Base-by-base conservation (phyloP, 2,329 filamentous ascomycete genomes). In the Aspergillus vadensis region DNA sequence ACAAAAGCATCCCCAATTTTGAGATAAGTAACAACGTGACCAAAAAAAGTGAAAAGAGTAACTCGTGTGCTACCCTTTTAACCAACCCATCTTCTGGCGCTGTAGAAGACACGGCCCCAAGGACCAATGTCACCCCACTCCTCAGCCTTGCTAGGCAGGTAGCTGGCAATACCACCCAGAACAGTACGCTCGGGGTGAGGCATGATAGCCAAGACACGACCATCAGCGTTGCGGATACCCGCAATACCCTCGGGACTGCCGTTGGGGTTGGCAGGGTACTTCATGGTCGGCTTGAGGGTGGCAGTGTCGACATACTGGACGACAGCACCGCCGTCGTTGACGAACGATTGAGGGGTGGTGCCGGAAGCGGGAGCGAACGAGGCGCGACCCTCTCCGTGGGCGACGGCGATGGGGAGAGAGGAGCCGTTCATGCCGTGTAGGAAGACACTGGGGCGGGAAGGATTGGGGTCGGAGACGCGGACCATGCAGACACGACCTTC, bases 101-200 rank as follows among this genome's bases (percentile, higher is more conserved):
- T 96, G 80, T 87, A 88, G 80, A 97, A 97, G 80, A 97, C 83
- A 71, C 91, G 84, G 64, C 89, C 82, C 92, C 92, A 97, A 19
- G 93, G 92, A 1, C 91, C 91, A 73, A 89, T 89, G 67, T 92
- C 89, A 27, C 90, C 91, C 90, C 90, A 93, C 63, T 88, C 82
- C 67, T 85, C 83, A 36, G 73, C 71, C 53, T 85, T 85, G 61
- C 86, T 81, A 7, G 91, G 90, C 63, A 89, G 80, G 75, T 88
- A 97, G 75, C 90, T 94, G 51, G 84, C 87, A 62, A 92, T 88
- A 60, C 91, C 91, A 59, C 86, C 87, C 80, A 96, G 80, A 60
- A 96, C 87, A 15, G 91, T 96, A n/a, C 92, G 86, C 80, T 97
- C 92, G 1, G 92, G 92, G 76, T 97, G 92, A 63, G 93, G 93